Evolutionary conservation across 805 yeast genomes (phyloP).

Genomic region (Sporopachydermia lactativora): DNA sequence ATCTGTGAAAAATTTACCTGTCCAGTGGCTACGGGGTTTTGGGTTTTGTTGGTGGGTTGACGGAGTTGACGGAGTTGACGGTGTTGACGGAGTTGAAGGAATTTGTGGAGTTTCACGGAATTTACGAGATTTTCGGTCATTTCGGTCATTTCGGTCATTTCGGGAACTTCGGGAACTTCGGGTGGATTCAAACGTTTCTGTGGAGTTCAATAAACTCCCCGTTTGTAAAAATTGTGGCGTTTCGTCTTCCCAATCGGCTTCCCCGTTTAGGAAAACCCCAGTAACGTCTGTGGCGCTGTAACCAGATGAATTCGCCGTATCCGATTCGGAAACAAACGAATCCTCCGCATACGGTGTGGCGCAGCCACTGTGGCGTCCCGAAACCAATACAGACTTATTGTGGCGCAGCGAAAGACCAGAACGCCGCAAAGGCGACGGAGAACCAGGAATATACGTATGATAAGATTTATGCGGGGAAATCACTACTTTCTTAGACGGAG

Average conservation of each 20-base stretch:
- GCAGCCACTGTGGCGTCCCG: too few species aligned
- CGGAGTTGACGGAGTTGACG: too few species aligned
- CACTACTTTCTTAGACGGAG: not conserved
- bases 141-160: too few species aligned
- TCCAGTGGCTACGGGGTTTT: not conserved
- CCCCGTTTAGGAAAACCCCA: not conserved
- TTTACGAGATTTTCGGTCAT: too few species aligned
- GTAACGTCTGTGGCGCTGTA: not conserved
- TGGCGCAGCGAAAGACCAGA: too few species aligned
- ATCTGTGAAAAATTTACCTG: conserved; percentile 16
- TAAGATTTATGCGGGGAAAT: not conserved
- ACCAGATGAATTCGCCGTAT: not conserved
- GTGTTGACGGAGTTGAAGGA: too few species aligned
- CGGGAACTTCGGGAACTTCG: not conserved
- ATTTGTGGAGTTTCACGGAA: too few species aligned
- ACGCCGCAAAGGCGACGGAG: not conserved
- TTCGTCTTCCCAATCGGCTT: not conserved
- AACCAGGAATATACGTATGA: not conserved
- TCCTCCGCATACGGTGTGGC: too few species aligned
- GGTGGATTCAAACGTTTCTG: not conserved
- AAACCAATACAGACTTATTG: not conserved
- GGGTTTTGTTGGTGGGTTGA: not conserved
- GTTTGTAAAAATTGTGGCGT: too few species aligned
- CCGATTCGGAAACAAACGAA: too few species aligned
- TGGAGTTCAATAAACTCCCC: not conserved